Base-by-base conservation (phyloP, 176 grass and related monocot species). In the Alloteropsis semialata region DNA sequence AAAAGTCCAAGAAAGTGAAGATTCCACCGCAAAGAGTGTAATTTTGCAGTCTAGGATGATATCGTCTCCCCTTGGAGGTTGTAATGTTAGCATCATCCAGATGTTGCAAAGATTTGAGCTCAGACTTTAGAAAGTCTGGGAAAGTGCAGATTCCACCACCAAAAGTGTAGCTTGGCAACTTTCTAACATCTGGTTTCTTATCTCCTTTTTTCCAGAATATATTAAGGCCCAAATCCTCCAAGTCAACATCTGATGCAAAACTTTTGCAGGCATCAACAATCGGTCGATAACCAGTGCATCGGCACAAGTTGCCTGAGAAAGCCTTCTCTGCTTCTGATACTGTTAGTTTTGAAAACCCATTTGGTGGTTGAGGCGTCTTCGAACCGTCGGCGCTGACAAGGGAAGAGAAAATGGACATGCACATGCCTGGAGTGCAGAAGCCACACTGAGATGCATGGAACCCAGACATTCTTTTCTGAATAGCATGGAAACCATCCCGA, bases 381-480 rank as follows among this genome's bases (percentile, higher is more conserved):
- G 76, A 80, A 77, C 87, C 92, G 65, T 91, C 92, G 1, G 92
- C 89, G 83, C 78, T 82, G 16, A 88, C 41, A 72, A 94, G 92
- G 65, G 92, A 88, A 48, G 92, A 87, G 65, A 94, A 91, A 21
- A 94, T 88, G 17, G 92, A 94, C 92, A 94, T 94, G 75, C 89
- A 94, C 92, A 94, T 94, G 42, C 92, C 92, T 12, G 92, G 92
- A 34, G 92, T 94, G 72, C 92, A 90, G 77, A 88, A 95, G 1
- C 92, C 92, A 53, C 92, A 94, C 13, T 91, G 92, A 6, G 92
- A 91, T 5, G 92, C 92, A 87, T 94, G 92, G 73, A 94, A 94
- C 4, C 92, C 80, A 5, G 92, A 81, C 79, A 94, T 81, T 53
- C 89, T 89, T 59, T 91, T 46, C 12, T 94, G 92, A 59, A 94